phyloP scores from a whole-genome alignment of 2,329 filamentous ascomycete genomes.

The Botryotinia globosa region DNA sequence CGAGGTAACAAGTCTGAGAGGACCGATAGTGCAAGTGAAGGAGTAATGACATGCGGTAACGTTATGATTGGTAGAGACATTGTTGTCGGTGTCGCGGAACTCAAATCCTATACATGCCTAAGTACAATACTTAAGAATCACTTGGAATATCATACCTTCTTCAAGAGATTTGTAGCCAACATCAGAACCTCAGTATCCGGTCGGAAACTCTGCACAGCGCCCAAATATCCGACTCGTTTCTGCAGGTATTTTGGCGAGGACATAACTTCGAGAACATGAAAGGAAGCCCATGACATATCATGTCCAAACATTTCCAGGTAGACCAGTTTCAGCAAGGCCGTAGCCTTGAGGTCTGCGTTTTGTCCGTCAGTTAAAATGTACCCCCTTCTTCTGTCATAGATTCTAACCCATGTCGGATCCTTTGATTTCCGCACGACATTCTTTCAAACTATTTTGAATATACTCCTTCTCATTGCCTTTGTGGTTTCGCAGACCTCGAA shows the following conservation, averaged over 20 bases:
- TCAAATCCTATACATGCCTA: constrained; percentile 59
- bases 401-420: constrained; percentile 83
- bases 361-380: constrained; percentile 22
- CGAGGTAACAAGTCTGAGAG: constrained; percentile 83
- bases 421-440: constrained; percentile 91
- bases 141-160: constrained; percentile 61
- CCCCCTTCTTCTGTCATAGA: neutral
- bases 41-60: constrained; percentile 91
- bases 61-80: constrained; percentile 85
- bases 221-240: constrained; percentile 92
- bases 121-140: neutral
- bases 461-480: constrained; percentile 95
- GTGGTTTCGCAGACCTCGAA: constrained; percentile 89
- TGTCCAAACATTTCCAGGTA: constrained; percentile 99
- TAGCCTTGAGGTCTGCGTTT: constrained; percentile 81
- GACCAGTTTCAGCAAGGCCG: constrained; percentile 88
- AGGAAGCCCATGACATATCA: constrained; percentile 99
- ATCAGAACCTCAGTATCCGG: constrained; percentile 96
- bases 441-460: constrained; percentile 87
- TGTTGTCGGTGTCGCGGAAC: constrained; percentile 66
- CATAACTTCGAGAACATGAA: constrained; percentile 99
- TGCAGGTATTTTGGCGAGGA: constrained; percentile 91
- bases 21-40: constrained; percentile 85
- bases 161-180: constrained; percentile 92
- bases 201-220: constrained; percentile 92